Evolutionary conservation across 2,329 filamentous ascomycete genomes (phyloP).

Genomic region (Colletotrichum spaethianum): DNA sequence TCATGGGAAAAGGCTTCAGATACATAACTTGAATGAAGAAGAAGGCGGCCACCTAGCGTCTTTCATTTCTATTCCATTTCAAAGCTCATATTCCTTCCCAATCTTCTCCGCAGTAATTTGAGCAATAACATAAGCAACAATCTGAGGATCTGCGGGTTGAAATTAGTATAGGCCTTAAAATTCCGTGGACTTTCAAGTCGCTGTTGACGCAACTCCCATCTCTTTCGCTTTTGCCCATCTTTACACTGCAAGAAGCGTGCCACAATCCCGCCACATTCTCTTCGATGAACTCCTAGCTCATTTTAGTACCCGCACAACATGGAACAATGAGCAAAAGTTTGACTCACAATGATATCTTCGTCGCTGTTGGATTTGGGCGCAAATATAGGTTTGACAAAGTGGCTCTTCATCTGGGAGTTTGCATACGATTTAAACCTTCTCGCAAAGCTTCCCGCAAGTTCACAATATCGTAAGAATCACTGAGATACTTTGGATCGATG

Average conservation of each 20-base stretch:
- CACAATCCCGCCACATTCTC: constrained; percentile 25
- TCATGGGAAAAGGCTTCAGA: constrained; percentile 40
- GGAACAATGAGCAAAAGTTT: no score
- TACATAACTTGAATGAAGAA: constrained; percentile 1
- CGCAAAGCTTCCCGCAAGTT: constrained; percentile 15
- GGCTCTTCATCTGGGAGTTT: constrained; percentile 13
- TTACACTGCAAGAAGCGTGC: constrained; percentile 35
- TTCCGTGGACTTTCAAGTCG: constrained; percentile 27
- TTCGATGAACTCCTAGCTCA: constrained; percentile 19
- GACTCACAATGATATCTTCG: constrained; percentile 7
- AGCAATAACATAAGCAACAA: constrained; percentile 23
- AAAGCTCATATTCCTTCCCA: neutral
- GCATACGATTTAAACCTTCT: neutral
- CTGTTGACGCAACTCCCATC: constrained; percentile 23
- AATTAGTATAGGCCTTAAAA: neutral
- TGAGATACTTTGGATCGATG: constrained; percentile 27
- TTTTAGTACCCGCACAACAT: neutral
- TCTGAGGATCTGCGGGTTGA: constrained; percentile 15
- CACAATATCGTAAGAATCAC: constrained; percentile 21
- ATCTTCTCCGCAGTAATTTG: constrained; percentile 22
- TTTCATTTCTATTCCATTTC: neutral
- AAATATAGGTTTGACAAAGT: constrained; percentile 24
- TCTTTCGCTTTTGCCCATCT: constrained; percentile 23
- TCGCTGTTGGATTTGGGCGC: constrained; percentile 28
- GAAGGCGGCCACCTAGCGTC: fast-evolving